Base-by-base conservation (phyloP, 2,329 filamentous ascomycete species). In the Acarospora socialis region DNA sequence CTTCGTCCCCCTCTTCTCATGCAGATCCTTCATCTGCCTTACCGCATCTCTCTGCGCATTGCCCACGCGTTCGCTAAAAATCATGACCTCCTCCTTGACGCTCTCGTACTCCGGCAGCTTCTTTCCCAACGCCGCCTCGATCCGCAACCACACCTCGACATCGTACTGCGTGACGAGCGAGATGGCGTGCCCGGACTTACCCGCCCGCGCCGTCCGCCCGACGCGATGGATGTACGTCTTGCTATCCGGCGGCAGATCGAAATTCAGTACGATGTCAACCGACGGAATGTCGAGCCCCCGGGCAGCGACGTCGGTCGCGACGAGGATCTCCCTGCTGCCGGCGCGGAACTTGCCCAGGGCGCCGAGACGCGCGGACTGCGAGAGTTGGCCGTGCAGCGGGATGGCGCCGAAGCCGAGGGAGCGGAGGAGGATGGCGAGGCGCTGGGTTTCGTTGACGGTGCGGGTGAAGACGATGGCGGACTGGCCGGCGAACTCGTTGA, bases 211-310 rank as follows among this genome's bases (percentile, higher is more conserved):
- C 1, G 84, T 93, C 44, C 84, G 77, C 13, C 84, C 84, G 1
- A 93, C 83, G 32, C 84, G 70, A 55, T 93, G 84, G 19, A 93
- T 79, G 46, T 92, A 92, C 0, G 84, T 93, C 57, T 92, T 92
- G 46, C 73, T 81, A 55, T 92, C 82, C 17, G 74, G 70, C 0
- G 84, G 82, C 2, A 93, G 59, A 47, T 93, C 84, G 43, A 77
- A 81, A 57, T 93, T 93, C 43, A 93, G 54, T 2, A 94, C 81
- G 0, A 87, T 60, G 43, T 92, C 83, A 8, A 94, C 84, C n/a
- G 73, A 78, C 8, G 84, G 84, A 28, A 94, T 92, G 61, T 94
- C 86, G 5, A 94, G 66, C 65, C 86, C 87, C 52, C 86, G 76
- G 1, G 86, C 81, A 1, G 86, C 86, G n/a, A 94, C 82, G 52